Evolutionary conservation across 208 protist genomes (phyloP).

Genomic region (Wallacemonas rigidus): DNA sequence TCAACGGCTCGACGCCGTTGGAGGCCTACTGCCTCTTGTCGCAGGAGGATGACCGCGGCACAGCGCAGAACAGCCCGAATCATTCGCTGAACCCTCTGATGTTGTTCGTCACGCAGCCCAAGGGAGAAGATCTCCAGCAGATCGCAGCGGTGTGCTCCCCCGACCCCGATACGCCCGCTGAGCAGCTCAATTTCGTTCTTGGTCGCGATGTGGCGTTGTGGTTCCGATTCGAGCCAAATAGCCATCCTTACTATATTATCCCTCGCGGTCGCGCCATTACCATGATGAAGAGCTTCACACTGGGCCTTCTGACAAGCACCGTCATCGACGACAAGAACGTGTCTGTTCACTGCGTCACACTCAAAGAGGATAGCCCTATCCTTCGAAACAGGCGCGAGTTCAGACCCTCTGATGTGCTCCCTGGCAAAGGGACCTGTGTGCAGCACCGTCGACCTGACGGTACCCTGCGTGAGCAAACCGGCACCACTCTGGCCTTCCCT

Average conservation of each 20-base stretch:
- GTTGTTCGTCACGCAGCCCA: constrained; percentile 30
- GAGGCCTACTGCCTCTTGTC: constrained; percentile 49
- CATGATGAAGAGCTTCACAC: constrained; percentile 34
- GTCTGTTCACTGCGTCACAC: constrained; percentile 34
- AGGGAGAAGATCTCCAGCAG: constrained; percentile 5
- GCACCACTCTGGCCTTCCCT: background rate
- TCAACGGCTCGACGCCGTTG: constrained; percentile 24
- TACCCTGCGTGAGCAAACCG: background rate
- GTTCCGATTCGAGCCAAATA: constrained; percentile 37
- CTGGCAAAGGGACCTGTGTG: background rate
- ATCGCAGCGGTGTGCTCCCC: constrained; percentile 24
- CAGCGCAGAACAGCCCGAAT: constrained; percentile 30
- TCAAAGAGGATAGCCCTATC: constrained; percentile 19
- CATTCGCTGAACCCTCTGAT: constrained; percentile 40
- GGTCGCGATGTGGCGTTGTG: constrained; percentile 47
- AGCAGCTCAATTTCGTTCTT: constrained; percentile 46
- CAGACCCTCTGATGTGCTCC: constrained; percentile 6
- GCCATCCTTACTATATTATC: constrained; percentile 56
- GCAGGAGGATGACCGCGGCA: constrained; percentile 67
- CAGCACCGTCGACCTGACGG: constrained; percentile 1
- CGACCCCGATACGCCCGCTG: constrained; percentile 39
- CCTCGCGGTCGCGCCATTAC: constrained; percentile 37
- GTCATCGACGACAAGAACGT: constrained; percentile 35
- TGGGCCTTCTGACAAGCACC: constrained; percentile 35
- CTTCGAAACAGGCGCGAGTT: constrained; percentile 37